Conservation (phyloP, 2,329 filamentous ascomycete species). For the Hypoxylon sp. region DNA sequence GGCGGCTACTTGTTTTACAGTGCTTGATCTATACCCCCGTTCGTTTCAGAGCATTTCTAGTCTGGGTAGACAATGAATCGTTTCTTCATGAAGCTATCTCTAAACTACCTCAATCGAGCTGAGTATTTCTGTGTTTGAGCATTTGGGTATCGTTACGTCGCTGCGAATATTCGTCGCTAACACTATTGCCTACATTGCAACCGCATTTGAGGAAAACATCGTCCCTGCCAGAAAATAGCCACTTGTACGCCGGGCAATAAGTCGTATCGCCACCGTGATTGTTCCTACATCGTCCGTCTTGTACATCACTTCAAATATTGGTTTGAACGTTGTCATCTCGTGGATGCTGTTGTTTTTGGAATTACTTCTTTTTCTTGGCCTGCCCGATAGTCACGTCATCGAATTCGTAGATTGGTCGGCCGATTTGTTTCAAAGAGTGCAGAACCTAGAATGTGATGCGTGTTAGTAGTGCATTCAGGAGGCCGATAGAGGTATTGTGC, state of each 20-base stretch:
- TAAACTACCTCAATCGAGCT: slow-evolving; percentile 1
- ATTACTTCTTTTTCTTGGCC: slow-evolving; percentile 3
- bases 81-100: slow-evolving; percentile 11
- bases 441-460: slow-evolving; percentile 63
- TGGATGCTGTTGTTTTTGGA: background rate
- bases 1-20: slow-evolving; percentile 25
- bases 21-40: slow-evolving; percentile 41
- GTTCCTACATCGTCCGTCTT: background rate
- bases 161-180: background rate
- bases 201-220: background rate
- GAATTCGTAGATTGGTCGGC: slow-evolving; percentile 71
- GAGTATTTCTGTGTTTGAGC: slow-evolving; percentile 3
- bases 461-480: background rate
- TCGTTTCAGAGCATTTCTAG: slow-evolving; percentile 32
- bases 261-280: background rate
- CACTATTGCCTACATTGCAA: background rate
- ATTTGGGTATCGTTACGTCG: slow-evolving; percentile 26
- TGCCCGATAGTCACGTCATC: slow-evolving; percentile 56
- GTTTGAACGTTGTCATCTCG: background rate
- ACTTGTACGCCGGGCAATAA: background rate
- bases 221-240: background rate
- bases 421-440: slow-evolving; percentile 63
- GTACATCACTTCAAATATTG: background rate
- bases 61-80: slow-evolving; percentile 22
- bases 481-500: slow-evolving; percentile 5